Base-by-base conservation (phyloP, 441 rosid species). In the Pelargonium fulgidum region DNA sequence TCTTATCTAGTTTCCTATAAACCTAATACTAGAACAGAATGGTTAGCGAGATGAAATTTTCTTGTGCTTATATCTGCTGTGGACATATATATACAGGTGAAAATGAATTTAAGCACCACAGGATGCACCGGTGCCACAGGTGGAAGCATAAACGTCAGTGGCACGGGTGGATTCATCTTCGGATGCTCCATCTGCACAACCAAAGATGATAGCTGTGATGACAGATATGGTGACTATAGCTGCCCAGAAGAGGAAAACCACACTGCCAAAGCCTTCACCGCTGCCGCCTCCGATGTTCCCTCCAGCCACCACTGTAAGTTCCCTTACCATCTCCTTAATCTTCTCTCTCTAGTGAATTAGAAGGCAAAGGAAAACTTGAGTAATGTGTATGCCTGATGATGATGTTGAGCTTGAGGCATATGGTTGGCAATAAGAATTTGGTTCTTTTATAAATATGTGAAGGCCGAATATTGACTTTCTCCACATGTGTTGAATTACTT, bases 121-220 rank as follows among this genome's bases (percentile, higher is more conserved):
- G 62, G 24, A 20, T 56, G 62, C 26, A 0, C 62, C 62, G 11
- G 24, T 22, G 62, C 24, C 62, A 56, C 62, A 56, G 62, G 16
- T 56, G 62, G 62, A 17, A 17, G 62, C 62, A 56, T 56, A 56
- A 56, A 22, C 62, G 6, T 7, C 26, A 56, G 20, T 16, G 11
- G 62, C 20, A 56, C 20, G 12, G 62, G 62, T 56, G 62, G 62
- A 56, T 14, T 22, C 22, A 24, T 62, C 65, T 24, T 62, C 24
- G 39, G 65, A 62, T 0, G 65, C 65, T 22, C 65, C 65, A 22
- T 62, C 65, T 29, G 65, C 65, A 62, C 65, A 62, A 62, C 36
- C 65, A 2, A 62, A 62, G 41, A 62, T 11, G 36, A 62, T 13
- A 10, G 36, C 41, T 62, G 65, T 29, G 16, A 62, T 62, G 65